These are phyloP conservation scores for Davidsoniella eucalypti DNA, from an alignment of 2,329 filamentous ascomycete species.

Conservation along the genomic window DNA sequence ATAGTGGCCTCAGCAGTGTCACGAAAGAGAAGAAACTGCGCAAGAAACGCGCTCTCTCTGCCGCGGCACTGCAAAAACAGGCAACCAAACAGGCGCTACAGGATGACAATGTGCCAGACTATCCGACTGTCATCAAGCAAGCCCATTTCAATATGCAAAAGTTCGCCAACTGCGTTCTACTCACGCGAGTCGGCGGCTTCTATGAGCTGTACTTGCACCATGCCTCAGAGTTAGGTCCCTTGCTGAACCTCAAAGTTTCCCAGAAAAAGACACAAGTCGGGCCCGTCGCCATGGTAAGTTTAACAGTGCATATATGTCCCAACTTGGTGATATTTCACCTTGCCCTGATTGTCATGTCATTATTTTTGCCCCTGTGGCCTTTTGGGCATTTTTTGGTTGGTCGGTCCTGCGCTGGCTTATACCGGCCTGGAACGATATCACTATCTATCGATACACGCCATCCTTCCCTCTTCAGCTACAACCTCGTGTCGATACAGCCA, in stretches of 20 bases:
- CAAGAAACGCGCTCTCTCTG: background rate
- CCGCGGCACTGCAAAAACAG: slow-evolving; percentile 27
- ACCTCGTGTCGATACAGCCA: too few relatives aligned
- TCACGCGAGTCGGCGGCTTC: slow-evolving; percentile 88
- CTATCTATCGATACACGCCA: too few relatives aligned
- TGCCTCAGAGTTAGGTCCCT: slow-evolving; percentile 71
- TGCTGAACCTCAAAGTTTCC: slow-evolving; percentile 76
- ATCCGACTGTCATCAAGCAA: slow-evolving; percentile 80
- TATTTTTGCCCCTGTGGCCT: too few relatives aligned
- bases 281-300: slow-evolving; percentile 64
- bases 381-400: too few relatives aligned
- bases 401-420: too few relatives aligned
- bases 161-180: slow-evolving; percentile 75
- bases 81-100: slow-evolving; percentile 8
- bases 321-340: background rate
- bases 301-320: background rate
- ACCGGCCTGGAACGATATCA: too few relatives aligned
- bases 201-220: slow-evolving; percentile 98
- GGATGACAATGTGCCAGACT: slow-evolving; percentile 27
- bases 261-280: slow-evolving; percentile 65
- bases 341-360: background rate
- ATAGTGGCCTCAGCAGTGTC: too few relatives aligned
- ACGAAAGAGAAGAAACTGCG: background rate
- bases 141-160: slow-evolving; percentile 78
- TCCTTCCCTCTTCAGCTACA: too few relatives aligned